phyloP scores from a whole-genome alignment of 306 rosid genomes.

The Rosa lucieae region DNA sequence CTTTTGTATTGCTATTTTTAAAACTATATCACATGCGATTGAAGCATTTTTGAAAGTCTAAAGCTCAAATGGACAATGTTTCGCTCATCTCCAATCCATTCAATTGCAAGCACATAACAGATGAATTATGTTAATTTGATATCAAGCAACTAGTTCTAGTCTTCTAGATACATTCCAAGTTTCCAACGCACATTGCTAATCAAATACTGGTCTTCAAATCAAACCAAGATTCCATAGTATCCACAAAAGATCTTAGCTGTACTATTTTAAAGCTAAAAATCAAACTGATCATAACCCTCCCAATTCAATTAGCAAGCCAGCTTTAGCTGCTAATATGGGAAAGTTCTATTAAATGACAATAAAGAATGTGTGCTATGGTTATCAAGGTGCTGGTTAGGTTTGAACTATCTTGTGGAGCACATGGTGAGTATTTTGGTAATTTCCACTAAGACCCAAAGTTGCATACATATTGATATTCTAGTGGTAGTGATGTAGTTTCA shows the following conservation, averaged over 20 bases:
- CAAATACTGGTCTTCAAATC: background rate
- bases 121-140: background rate
- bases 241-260: background rate
- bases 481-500: conserved; percentile 49
- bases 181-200: background rate
- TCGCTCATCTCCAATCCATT: too few species aligned
- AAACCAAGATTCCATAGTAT: background rate
- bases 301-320: background rate
- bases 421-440: background rate
- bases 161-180: background rate
- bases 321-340: background rate
- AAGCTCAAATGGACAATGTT: too few species aligned
- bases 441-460: background rate
- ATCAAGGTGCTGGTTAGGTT: background rate
- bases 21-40: background rate
- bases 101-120: background rate
- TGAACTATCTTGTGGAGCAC: background rate
- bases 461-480: background rate
- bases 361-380: background rate
- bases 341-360: background rate
- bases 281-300: background rate
- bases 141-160: background rate
- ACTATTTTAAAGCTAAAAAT: background rate
- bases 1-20: too few species aligned
- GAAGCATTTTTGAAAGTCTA: too few species aligned